Percentiles rank a stretch among this genome's conserved stretches.
Evolutionary conservation across 768 basidiomycete species (phyloP).

Genomic region (Lactarius trivialis): DNA sequence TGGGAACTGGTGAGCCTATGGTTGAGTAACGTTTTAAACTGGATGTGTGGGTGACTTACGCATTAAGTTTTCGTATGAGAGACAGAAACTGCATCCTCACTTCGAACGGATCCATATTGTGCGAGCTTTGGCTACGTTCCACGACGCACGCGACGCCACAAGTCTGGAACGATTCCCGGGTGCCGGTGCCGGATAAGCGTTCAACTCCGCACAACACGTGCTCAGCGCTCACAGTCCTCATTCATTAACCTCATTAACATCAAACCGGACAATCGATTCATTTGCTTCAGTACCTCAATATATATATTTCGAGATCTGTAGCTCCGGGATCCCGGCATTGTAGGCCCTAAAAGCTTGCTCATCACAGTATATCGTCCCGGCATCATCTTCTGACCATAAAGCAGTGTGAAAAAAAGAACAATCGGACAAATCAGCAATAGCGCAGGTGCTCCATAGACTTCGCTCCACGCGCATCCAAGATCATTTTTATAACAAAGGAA

Average conservation of each 20-base stretch:
- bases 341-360: neutral
- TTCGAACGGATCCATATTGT: conserved; percentile 60
- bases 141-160: neutral
- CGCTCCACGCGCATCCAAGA: neutral
- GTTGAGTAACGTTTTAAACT: conserved; percentile 22
- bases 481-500: neutral
- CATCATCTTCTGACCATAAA: neutral
- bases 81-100: conserved; percentile 68
- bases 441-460: neutral
- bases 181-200: neutral
- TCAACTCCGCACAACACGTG: neutral
- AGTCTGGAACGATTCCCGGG: neutral
- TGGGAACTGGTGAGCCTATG: conserved; percentile 53
- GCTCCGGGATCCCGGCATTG: neutral
- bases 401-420: neutral
- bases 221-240: neutral
- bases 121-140: neutral
- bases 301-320: neutral
- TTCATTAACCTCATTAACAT: neutral
- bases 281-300: neutral
- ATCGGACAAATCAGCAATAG: neutral
- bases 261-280: neutral
- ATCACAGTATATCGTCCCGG: neutral
- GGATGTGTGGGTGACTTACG: conserved; percentile 38
- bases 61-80: conserved; percentile 56